Evolutionary conservation across 1,284 basidiomycete genomes (phyloP).

Genomic region (Lentinula novae-zelandiae): DNA sequence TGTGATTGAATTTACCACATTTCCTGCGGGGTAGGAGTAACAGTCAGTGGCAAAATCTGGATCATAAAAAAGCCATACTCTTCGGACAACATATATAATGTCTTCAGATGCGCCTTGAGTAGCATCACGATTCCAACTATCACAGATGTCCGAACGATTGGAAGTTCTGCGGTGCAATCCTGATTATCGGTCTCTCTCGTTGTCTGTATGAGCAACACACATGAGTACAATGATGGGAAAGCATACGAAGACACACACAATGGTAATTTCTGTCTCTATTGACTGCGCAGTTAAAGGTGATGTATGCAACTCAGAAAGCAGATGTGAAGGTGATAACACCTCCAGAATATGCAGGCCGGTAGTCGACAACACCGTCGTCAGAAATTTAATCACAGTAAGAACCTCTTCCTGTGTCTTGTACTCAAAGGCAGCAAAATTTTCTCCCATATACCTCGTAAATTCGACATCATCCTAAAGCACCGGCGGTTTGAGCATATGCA

Average conservation of each 20-base stretch:
- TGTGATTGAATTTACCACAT: conserved; percentile 79
- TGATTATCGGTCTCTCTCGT: not conserved
- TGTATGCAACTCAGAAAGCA: conserved; percentile 56
- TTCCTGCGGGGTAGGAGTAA: conserved; percentile 51
- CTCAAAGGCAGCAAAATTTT: conserved; percentile 89
- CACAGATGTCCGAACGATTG: conserved; percentile 62
- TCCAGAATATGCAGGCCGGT: conserved; percentile 80
- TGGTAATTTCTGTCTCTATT: conserved; percentile 11
- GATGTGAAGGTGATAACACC: conserved; percentile 60
- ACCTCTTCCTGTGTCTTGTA: conserved; percentile 96
- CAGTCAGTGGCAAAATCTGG: not conserved
- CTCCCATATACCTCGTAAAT: conserved; percentile 88
- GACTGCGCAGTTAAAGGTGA: not conserved
- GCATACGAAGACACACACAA: not conserved
- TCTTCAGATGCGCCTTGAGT: conserved; percentile 81
- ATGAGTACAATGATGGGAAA: not conserved
- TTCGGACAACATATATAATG: conserved; percentile 79
- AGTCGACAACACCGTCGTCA: conserved; percentile 81
- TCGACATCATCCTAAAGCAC: conserved; percentile 65
- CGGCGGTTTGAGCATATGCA: not conserved
- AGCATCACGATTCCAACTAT: conserved; percentile 80
- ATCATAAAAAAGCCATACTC: conserved; percentile 54
- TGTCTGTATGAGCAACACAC: not conserved
- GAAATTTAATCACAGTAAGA: conserved; percentile 76
- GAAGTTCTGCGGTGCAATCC: conserved; percentile 28